phyloP scores from a whole-genome alignment of 2,329 filamentous ascomycete genomes.

The Xylogone sp. region DNA sequence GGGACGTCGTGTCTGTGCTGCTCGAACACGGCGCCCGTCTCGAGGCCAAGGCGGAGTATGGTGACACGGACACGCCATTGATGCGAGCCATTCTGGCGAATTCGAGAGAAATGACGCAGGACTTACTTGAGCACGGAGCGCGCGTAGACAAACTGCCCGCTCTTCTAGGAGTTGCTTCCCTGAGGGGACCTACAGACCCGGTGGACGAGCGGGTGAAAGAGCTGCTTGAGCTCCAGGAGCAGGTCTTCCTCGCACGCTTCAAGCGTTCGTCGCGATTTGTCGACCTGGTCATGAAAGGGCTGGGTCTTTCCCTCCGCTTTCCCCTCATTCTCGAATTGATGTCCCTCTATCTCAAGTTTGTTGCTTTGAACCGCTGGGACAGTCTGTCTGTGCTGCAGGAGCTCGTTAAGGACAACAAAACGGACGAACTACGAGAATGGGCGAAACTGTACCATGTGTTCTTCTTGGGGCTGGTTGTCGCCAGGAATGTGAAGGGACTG shows the following conservation, averaged over 20 bases:
- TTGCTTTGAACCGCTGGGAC: constrained; percentile 18
- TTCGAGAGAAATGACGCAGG: constrained; percentile 14
- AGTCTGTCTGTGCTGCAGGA: constrained; percentile 18
- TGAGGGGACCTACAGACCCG: constrained; percentile 15
- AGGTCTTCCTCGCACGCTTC: constrained; percentile 9
- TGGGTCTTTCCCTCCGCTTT: constrained; percentile 10
- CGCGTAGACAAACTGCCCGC: constrained; percentile 13
- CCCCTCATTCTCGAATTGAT: constrained; percentile 15
- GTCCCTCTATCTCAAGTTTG: constrained; percentile 16
- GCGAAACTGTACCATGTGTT: constrained; percentile 8
- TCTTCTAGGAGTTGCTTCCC: constrained; percentile 14
- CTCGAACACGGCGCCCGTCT: constrained; percentile 13
- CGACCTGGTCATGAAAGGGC: constrained; percentile 11
- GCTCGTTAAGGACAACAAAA: constrained; percentile 17
- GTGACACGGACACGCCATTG: constrained; percentile 19
- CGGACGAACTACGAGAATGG: constrained; percentile 18
- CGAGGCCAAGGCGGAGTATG: constrained; percentile 11
- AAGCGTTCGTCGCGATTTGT: constrained; percentile 13
- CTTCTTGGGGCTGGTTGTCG: constrained; percentile 12
- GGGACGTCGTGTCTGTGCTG: constrained; percentile 14
- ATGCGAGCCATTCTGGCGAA: constrained; percentile 15
- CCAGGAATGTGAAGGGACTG: constrained; percentile 14
- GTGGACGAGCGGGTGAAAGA: constrained; percentile 18
- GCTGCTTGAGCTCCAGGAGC: constrained; percentile 17
- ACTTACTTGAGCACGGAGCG: constrained; percentile 17